Base-by-base conservation (phyloP, 2,329 filamentous ascomycete species). In the Canariomyces notabilis region DNA sequence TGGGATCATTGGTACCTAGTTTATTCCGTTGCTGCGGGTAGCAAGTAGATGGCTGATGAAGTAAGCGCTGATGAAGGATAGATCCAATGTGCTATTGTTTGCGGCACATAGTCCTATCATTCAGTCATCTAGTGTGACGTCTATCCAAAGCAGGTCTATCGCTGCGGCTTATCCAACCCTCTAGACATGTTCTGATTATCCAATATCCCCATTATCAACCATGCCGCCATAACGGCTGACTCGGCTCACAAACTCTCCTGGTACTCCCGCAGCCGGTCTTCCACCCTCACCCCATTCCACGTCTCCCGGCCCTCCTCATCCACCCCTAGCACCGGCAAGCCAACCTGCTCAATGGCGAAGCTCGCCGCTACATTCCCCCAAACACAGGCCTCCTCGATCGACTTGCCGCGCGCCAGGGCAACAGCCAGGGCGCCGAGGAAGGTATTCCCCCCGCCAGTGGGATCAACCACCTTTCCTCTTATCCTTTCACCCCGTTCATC, bases 291-390 rank as follows among this genome's bases (percentile, higher is more conserved):
- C 2, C 75, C 77, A 59, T 85, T 85, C 81, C 82, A 85, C 15
- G 69, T 75, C 64, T 85, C 81, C 18, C 58, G 55, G 5, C 71
- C 74, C 4, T 69, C 55, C 7, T 64, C 66, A 42, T 73, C 66
- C 38, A 59, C 58, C 2, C 62, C 68, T 11, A 89, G 60, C 1
- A 64, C 63, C 0, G 91, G 91, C 64, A 94, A 79, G 0, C 93
- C 91, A 42, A 95, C 82, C 65, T 98, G 93, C 67, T 98, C 90
- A 58, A 98, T 95, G 14, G 88, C 88, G 65, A 95, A 93, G 59
- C 89, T 90, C 6, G 93, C 91, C 2, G 89, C 85, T 5, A 97
- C 76, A 37, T 80, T 85, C 4, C 83, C 93, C 80, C 85, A 91
- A 0, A 79, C 73, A 5, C 86, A 82, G 5, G 89, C 89, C 57